Percentiles rank a stretch among this genome's conserved stretches.
Conservation (phyloP, 139 green algal genomes). For the Coccomyxa sp. region DNA sequence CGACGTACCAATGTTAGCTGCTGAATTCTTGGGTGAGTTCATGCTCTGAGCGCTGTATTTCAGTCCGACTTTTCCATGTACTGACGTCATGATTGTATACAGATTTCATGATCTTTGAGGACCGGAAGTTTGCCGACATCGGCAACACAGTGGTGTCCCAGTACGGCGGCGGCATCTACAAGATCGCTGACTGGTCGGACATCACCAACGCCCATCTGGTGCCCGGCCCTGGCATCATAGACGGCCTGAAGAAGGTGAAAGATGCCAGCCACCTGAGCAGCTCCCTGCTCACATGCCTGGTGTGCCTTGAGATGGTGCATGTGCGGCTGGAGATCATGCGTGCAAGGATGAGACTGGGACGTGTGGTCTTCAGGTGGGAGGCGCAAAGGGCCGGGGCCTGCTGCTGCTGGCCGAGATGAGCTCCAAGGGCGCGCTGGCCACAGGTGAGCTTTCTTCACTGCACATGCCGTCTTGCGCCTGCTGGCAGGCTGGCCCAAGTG, state of each 20-base stretch:
- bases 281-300: neutral
- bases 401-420: conserved; percentile 96
- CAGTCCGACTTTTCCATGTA: neutral
- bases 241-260: conserved; percentile 90
- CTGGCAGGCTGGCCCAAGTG: too few relatives aligned
- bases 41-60: too few relatives aligned
- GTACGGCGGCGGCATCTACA: conserved; percentile 80
- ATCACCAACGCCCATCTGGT: conserved; percentile 98
- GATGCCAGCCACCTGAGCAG: too few relatives aligned
- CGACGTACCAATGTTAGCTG: too few relatives aligned
- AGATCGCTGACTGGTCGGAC: conserved; percentile 94
- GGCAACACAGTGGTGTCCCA: conserved; percentile 97
- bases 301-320: neutral
- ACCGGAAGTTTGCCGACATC: conserved; percentile 99
- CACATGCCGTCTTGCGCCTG: too few relatives aligned
- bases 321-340: too few relatives aligned
- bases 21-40: too few relatives aligned
- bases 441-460: conserved; percentile 24
- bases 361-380: conserved; percentile 31
- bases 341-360: too few relatives aligned
- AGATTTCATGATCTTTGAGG: conserved; percentile 99
- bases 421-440: conserved; percentile 87
- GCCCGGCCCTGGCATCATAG: conserved; percentile 92
- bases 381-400: conserved; percentile 49
- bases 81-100: neutral